These are phyloP conservation scores for Trichosporon coremiiforme DNA, from an alignment of 1,284 basidiomycete genomes.

Conservation along the genomic window DNA sequence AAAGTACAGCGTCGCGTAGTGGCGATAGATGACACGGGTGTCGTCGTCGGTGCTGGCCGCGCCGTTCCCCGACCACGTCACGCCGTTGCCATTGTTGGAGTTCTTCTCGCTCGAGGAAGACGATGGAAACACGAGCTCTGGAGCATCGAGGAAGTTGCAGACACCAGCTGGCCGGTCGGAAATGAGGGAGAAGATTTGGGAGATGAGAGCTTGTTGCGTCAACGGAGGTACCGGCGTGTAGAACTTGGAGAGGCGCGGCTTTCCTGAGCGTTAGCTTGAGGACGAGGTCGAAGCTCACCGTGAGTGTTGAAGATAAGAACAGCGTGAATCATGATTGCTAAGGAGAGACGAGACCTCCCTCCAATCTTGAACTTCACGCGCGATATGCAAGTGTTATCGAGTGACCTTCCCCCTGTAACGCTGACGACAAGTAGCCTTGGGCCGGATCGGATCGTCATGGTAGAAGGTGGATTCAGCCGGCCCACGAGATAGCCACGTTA, in stretches of 20 bases:
- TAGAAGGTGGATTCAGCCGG: not conserved
- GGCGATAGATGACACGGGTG: conserved; percentile 59
- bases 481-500: conserved; percentile 11
- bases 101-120: conserved; percentile 31
- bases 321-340: conserved; percentile 75
- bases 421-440: not conserved
- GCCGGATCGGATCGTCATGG: conserved; percentile 15
- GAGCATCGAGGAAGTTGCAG: conserved; percentile 92
- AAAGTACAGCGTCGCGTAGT: conserved; percentile 95
- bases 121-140: conserved; percentile 66
- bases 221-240: conserved; percentile 82
- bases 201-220: conserved; percentile 66
- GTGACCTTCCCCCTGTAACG: not conserved
- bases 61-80: conserved; percentile 9
- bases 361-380: not conserved
- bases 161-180: conserved; percentile 72
- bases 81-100: conserved; percentile 10
- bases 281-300: conserved; percentile 57
- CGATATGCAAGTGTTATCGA: not conserved
- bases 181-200: conserved; percentile 82
- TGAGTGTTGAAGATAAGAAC: conserved; percentile 69
- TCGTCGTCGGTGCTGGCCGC: conserved; percentile 48
- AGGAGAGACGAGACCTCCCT: not conserved
- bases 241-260: conserved; percentile 93
- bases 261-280: conserved; percentile 74